Conservation (phyloP, 441 rosid species). For the Adansonia grandidieri region DNA sequence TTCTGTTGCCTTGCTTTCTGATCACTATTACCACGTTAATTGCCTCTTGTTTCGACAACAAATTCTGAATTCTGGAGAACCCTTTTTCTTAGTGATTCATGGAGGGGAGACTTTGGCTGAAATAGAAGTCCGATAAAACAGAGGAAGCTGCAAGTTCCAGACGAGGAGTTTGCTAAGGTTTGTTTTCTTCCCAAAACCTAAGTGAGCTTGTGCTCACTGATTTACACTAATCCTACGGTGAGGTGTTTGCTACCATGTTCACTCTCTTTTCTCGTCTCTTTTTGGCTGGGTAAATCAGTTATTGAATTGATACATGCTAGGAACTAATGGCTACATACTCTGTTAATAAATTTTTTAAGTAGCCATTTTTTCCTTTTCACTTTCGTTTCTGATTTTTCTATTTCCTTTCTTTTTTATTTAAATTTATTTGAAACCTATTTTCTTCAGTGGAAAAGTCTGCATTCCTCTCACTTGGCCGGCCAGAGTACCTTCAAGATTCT, state of each 20-base stretch:
- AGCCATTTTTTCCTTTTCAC: background rate
- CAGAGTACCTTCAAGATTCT: conserved; percentile 55
- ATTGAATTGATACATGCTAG: background rate
- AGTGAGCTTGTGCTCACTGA: conserved; percentile 3
- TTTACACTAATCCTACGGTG: background rate
- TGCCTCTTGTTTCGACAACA: conserved; percentile 31
- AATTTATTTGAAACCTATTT: conserved; percentile 20
- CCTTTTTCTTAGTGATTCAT: conserved; percentile 51
- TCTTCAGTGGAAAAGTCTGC: conserved; percentile 55
- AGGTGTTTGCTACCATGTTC: too few species aligned
- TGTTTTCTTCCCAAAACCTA: background rate
- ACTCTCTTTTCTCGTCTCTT: background rate
- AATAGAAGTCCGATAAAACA: conserved; percentile 48
- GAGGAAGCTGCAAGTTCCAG: conserved; percentile 54
- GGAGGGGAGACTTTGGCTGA: conserved; percentile 54
- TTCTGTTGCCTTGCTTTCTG: conserved; percentile 3
- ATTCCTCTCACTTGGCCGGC: conserved; percentile 53
- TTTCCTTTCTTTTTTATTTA: background rate
- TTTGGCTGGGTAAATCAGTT: conserved; percentile 6
- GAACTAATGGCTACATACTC: background rate
- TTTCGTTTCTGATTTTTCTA: too few species aligned
- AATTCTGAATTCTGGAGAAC: conserved; percentile 59
- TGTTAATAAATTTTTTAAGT: background rate
- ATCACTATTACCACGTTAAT: background rate
- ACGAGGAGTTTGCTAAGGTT: conserved; percentile 57